phyloP scores from a whole-genome alignment of 2,329 filamentous ascomycete genomes.

The Paraphoma sp. region DNA sequence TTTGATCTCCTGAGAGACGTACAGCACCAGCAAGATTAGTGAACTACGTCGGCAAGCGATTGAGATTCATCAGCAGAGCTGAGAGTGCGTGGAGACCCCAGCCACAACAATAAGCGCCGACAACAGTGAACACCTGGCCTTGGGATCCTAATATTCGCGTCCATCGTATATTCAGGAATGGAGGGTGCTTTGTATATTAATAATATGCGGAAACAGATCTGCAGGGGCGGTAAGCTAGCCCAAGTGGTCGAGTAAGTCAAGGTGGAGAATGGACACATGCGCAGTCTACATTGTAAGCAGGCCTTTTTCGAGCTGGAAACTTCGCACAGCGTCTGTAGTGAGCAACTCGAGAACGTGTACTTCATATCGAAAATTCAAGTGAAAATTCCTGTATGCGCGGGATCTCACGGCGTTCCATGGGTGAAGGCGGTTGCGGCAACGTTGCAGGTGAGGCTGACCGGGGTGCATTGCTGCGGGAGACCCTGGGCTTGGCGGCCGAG shows the following conservation, averaged over 20 bases:
- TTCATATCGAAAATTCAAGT: no score
- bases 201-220: conserved; percentile 18
- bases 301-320: no score
- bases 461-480: conserved; percentile 3
- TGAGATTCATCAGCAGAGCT: neutral
- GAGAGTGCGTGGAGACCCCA: neutral
- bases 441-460: neutral
- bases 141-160: conserved; percentile 3
- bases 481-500: conserved; percentile 12
- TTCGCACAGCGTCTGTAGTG: no score
- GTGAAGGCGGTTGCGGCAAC: neutral
- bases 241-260: conserved; percentile 4
- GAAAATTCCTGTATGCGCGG: no score
- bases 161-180: conserved; percentile 6
- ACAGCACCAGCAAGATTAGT: neutral
- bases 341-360: no score
- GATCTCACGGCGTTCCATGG: neutral
- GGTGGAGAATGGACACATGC: neutral
- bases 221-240: conserved; percentile 20
- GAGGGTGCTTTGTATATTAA: conserved; percentile 29
- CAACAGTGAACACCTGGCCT: conserved; percentile 38
- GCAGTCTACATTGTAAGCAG: neutral
- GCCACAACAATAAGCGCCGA: conserved; percentile 4
- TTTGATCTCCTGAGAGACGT: no score
- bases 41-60: neutral